These are phyloP conservation scores for Fraxinus sp. DNA, from an alignment of 305 asterid species.

Conservation along the genomic window DNA sequence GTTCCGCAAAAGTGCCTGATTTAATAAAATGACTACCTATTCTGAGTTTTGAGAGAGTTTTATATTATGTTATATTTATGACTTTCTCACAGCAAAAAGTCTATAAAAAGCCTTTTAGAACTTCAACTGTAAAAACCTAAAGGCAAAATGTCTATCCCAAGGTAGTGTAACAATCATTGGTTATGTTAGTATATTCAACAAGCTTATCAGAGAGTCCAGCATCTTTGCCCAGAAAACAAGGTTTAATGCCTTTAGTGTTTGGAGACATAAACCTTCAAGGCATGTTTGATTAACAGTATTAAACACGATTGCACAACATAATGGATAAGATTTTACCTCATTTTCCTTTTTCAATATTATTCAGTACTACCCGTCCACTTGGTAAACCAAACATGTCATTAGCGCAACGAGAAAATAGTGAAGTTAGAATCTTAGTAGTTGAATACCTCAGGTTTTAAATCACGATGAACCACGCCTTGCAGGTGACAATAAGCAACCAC, in stretches of 20 bases:
- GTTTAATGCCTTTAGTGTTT: background rate
- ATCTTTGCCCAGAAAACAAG: background rate
- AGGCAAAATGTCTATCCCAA: background rate
- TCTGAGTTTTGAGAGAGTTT: background rate
- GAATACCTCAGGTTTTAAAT: constrained; percentile 82
- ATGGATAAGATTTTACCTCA: background rate
- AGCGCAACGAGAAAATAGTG: background rate
- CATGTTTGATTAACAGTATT: background rate
- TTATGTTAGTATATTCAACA: background rate
- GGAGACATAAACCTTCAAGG: background rate
- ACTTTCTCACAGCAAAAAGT: background rate
- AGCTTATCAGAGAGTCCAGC: background rate
- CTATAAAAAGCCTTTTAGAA: background rate
- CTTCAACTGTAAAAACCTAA: background rate
- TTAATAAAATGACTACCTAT: background rate
- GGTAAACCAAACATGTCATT: background rate
- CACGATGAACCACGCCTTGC: constrained; percentile 92
- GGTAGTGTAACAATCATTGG: background rate
- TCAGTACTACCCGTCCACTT: background rate
- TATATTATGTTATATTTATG: background rate
- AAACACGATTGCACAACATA: background rate
- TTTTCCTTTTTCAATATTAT: background rate
- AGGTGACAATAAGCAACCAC: constrained; percentile 79
- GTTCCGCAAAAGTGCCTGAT: background rate
- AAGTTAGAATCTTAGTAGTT: constrained; percentile 4